phyloP scores from a whole-genome alignment of 1,284 basidiomycete species.

The Apiotrichum gamsii region DNA sequence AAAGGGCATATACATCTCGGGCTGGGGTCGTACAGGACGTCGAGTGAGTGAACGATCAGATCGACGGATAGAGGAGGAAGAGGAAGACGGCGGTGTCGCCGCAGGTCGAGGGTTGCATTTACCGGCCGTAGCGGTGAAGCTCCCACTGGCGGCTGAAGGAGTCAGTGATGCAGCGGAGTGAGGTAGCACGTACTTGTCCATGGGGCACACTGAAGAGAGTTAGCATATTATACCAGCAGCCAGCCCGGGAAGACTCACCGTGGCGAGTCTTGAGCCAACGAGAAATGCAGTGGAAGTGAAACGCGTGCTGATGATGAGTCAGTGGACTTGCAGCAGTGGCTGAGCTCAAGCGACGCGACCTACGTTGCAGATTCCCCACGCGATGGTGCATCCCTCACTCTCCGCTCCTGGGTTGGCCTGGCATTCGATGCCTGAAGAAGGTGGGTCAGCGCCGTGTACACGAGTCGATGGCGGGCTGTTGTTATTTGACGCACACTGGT shows the following conservation, averaged over 20 bases:
- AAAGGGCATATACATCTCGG: constrained; percentile 1
- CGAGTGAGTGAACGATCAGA: not conserved
- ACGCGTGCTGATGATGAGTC: no score
- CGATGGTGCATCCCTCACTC: constrained; percentile 92
- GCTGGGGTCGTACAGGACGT: constrained; percentile 1
- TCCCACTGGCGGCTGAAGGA: constrained; percentile 46
- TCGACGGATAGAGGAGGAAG: not conserved
- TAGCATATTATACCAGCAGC: not conserved
- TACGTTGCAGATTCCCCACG: constrained; percentile 99
- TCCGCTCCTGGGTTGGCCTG: constrained; percentile 98
- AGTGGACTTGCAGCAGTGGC: constrained; percentile 7
- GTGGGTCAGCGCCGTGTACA: no score
- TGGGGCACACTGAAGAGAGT: constrained; percentile 66
- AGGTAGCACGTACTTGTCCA: constrained; percentile 68
- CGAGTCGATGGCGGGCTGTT: no score
- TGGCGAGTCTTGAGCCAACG: constrained; percentile 99
- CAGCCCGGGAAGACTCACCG: constrained; percentile 27
- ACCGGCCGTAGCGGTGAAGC: constrained; percentile 48
- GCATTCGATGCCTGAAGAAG: constrained; percentile 92
- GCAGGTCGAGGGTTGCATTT: not conserved
- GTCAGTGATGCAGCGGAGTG: constrained; percentile 34
- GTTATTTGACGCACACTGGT: constrained; percentile 71
- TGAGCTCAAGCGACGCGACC: constrained; percentile 31
- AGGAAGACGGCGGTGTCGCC: not conserved
- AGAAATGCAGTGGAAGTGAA: constrained; percentile 99